Conservation (phyloP, 805 yeast genomes). For the Metschnikowia reukaufii region DNA sequence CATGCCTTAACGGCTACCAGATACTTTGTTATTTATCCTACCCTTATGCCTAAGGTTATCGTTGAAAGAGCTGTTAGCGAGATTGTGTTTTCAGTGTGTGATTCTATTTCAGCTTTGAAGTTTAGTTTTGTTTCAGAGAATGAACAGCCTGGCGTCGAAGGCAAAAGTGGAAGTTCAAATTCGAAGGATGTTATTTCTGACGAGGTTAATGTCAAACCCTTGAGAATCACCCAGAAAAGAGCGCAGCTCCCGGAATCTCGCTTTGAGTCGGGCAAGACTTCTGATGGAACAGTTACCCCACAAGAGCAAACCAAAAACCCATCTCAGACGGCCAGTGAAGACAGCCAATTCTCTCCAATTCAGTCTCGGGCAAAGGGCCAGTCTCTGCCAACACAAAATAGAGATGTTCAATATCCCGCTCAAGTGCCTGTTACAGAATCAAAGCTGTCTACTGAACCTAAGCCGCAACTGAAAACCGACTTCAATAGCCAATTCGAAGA, state of each 20-base stretch:
- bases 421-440: background rate
- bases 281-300: background rate
- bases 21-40: slow-evolving; percentile 63
- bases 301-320: background rate
- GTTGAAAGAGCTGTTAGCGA: slow-evolving; percentile 78
- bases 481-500: background rate
- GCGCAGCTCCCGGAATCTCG: background rate
- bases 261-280: background rate
- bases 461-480: slow-evolving; percentile 1
- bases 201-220: slow-evolving; percentile 11
- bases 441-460: background rate
- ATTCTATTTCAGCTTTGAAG: slow-evolving; percentile 55
- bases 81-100: slow-evolving; percentile 63
- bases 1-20: slow-evolving; percentile 76
- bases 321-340: background rate
- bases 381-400: slow-evolving; percentile 8
- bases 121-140: slow-evolving; percentile 25
- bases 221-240: slow-evolving; percentile 13
- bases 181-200: background rate
- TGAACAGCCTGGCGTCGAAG: background rate
- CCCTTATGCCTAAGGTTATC: slow-evolving; percentile 66
- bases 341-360: slow-evolving; percentile 7
- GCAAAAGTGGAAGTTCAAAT: background rate
- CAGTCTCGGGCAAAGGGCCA: slow-evolving; percentile 3
- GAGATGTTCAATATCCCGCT: background rate